Percentiles rank a stretch among this genome's conserved stretches.
These are phyloP conservation scores for Acarospora socialis DNA, from an alignment of 2,329 filamentous ascomycete species.

Conservation along the genomic window DNA sequence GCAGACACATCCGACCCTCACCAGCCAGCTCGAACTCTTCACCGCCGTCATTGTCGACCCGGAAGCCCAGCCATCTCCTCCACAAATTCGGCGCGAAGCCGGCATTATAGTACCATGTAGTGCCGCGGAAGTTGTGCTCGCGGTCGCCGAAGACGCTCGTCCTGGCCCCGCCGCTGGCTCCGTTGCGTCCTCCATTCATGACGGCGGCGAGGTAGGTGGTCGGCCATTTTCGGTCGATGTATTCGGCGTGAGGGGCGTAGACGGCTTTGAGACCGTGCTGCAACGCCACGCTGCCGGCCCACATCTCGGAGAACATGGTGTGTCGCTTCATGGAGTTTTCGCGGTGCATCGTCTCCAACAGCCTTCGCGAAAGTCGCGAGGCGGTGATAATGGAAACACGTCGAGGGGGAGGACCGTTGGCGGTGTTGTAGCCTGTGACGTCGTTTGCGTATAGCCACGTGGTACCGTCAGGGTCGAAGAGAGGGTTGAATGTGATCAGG, in stretches of 20 bases:
- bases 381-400: slow-evolving; percentile 82
- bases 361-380: slow-evolving; percentile 63
- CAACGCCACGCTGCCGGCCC: slow-evolving; percentile 72
- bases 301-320: slow-evolving; percentile 94
- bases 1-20: slow-evolving; percentile 80
- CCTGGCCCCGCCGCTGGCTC: slow-evolving; percentile 56
- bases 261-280: slow-evolving; percentile 91
- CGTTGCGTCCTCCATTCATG: slow-evolving; percentile 67
- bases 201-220: slow-evolving; percentile 59
- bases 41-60: slow-evolving; percentile 63
- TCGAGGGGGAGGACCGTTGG: slow-evolving; percentile 50
- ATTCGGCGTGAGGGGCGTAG: slow-evolving; percentile 78
- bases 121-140: slow-evolving; percentile 76
- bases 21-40: slow-evolving; percentile 59
- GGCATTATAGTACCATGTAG: slow-evolving; percentile 86
- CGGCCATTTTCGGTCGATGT: slow-evolving; percentile 77
- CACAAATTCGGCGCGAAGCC: slow-evolving; percentile 72
- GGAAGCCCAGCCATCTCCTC: slow-evolving; percentile 70
- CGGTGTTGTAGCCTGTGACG: slow-evolving; percentile 68
- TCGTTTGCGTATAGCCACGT: slow-evolving; percentile 71
- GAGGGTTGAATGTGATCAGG: slow-evolving; percentile 77
- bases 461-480: slow-evolving; percentile 80
- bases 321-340: slow-evolving; percentile 76
- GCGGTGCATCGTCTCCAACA: slow-evolving; percentile 77
- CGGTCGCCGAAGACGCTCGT: slow-evolving; percentile 66